Conservation (phyloP, 2,329 filamentous ascomycete genomes). For the Stachybotrys echinatus region DNA sequence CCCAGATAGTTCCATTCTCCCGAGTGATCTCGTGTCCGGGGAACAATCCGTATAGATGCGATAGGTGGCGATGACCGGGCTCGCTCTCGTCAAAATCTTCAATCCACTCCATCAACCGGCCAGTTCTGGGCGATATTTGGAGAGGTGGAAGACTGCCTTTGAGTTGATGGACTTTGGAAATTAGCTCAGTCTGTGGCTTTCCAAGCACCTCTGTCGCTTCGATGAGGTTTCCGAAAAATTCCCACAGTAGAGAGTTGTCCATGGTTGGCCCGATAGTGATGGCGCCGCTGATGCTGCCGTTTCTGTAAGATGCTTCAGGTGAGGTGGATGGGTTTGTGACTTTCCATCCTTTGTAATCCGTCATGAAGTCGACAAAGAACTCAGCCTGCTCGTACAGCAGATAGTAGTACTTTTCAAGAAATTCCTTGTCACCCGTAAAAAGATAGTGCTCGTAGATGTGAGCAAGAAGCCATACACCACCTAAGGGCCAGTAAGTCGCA, state of each 20-base stretch:
- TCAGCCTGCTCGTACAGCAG: conserved; percentile 26
- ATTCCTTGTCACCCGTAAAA: conserved; percentile 10
- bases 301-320: conserved; percentile 19
- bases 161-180: conserved; percentile 1
- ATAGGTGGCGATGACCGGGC: conserved; percentile 44
- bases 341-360: no score
- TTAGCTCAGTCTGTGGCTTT: no score
- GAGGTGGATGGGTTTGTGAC: conserved; percentile 17
- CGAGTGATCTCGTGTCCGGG: conserved; percentile 30
- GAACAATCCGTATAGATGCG: conserved; percentile 42
- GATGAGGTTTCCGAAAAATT: conserved; percentile 5
- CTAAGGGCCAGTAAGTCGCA: conserved; percentile 17
- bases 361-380: conserved; percentile 33
- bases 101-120: conserved; percentile 38
- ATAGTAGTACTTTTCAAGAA: conserved; percentile 17
- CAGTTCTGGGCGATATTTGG: conserved; percentile 23
- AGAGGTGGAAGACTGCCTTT: conserved; percentile 9
- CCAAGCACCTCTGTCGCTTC: conserved; percentile 2
- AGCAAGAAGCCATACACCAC: conserved; percentile 17
- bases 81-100: conserved; percentile 33
- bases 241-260: conserved; percentile 7
- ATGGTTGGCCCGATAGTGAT: conserved; percentile 17
- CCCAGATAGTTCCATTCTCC: conserved; percentile 14
- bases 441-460: conserved; percentile 17
- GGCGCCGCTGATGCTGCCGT: conserved; percentile 14